Percentiles rank a stretch among this genome's conserved stretches.
phyloP scores from a whole-genome alignment of 345 rosid species.

The Erodium maritimum region DNA sequence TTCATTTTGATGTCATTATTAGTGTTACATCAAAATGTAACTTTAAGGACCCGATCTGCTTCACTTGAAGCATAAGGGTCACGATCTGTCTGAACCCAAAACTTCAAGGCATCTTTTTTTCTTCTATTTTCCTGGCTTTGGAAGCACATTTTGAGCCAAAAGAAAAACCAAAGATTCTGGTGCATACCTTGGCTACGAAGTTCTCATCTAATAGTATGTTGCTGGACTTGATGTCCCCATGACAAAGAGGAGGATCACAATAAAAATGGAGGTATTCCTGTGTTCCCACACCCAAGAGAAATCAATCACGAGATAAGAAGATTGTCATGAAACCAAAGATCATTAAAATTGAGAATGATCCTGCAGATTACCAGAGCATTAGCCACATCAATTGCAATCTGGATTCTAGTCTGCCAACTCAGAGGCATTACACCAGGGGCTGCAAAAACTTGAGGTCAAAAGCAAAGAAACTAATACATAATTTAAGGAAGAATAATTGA shows the following conservation, averaged over 20 bases:
- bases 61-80: too few species aligned
- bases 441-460: constrained; percentile 20
- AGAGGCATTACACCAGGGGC: constrained; percentile 46
- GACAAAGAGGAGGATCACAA: constrained; percentile 94
- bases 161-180: background rate
- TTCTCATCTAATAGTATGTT: constrained; percentile 85
- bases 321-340: constrained; percentile 7
- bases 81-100: too few species aligned
- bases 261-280: constrained; percentile 97
- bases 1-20: too few species aligned
- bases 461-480: background rate
- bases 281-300: constrained; percentile 7
- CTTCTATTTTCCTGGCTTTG: too few species aligned
- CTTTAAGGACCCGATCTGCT: too few species aligned
- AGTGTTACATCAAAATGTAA: too few species aligned
- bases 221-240: constrained; percentile 93
- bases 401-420: constrained; percentile 82
- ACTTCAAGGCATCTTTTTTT: too few species aligned
- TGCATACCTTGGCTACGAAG: constrained; percentile 76
- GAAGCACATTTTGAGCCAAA: background rate
- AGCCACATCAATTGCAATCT: constrained; percentile 84
- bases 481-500: background rate
- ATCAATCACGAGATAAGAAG: constrained; percentile 1
- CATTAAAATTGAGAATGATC: background rate
- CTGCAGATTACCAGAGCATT: constrained; percentile 72